Evolutionary conservation across 805 yeast species (phyloP), one percentile per base, ranked within the genome.

Genomic region (Barnettozyma populi): DNA sequence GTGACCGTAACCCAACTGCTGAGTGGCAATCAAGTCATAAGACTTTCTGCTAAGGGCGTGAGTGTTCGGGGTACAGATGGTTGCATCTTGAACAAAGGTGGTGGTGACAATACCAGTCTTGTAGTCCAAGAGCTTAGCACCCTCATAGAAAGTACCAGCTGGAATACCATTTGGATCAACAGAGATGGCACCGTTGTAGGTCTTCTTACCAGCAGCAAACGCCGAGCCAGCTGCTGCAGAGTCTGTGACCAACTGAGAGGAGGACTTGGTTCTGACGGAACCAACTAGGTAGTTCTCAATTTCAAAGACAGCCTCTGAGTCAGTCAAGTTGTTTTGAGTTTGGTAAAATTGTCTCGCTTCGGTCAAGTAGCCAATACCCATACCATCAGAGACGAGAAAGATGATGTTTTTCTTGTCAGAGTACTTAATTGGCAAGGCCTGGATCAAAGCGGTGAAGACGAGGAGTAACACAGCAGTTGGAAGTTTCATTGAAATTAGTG

Each of bases 211-310:
- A 62, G 95, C 85, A 2, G 95, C 75, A 57, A 89, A 88, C 2
- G 95, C 96, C 7, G 96, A 87, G 16, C 96, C 97, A 11, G 96
- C 97, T 5, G 97, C 97, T 14, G 97, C 97, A 29, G 95, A 86
- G 63, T 90, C 97, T 0, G 97, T 90, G 51, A 90, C 79, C 62
- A 85, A 71, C 4, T 90, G 82, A 50, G 77, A 73, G 25, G 79
- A 75, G 20, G 96, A 85, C 51, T 88, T 74, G 2, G 97, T 90
- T 58, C 97, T 76, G n/a, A 94, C 85, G 34, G 84, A 74, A 36
- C 97, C 97, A 44, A 89, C 73, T 43, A 90, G 67, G 62, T 82
- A 77, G 50, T 75, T 68, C 65, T 89, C 97, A 32, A 89, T 60
- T 25, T 68, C 65, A 54, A 87, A 71, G 18, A 78, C 67, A 50